Conservation (phyloP, 768 basidiomycete genomes). For the Boletus tomentosulus region DNA sequence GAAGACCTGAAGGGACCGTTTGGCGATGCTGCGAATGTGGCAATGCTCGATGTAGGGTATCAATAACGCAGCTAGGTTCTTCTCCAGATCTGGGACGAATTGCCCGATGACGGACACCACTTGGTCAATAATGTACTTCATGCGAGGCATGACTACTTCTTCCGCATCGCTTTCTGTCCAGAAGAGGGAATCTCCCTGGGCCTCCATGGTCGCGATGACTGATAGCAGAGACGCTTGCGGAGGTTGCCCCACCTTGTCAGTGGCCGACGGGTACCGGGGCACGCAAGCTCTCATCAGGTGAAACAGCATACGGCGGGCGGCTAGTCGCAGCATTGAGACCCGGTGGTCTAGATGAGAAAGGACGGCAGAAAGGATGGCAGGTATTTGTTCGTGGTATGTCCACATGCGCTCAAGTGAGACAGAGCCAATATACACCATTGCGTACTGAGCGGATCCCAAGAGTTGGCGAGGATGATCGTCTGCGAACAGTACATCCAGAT, state of each 20-base stretch:
- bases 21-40: conserved; percentile 80
- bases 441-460: conserved; percentile 83
- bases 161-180: conserved; percentile 72
- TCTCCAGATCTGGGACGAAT: conserved; percentile 61
- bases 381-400: conserved; percentile 67
- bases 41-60: conserved; percentile 84
- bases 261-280: conserved; percentile 70
- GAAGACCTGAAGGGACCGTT: conserved; percentile 88
- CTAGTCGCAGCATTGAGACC: conserved; percentile 58
- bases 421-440: conserved; percentile 79
- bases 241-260: conserved; percentile 51
- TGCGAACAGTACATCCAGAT: conserved; percentile 71
- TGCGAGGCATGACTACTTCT: conserved; percentile 56
- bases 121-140: conserved; percentile 62
- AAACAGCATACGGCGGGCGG: conserved; percentile 77
- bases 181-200: conserved; percentile 50
- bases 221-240: conserved; percentile 47
- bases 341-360: conserved; percentile 84
- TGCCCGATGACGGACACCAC: conserved; percentile 67
- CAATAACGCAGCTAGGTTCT: conserved; percentile 77
- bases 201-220: conserved; percentile 52
- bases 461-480: conserved; percentile 61
- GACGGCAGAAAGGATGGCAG: conserved; percentile 71
- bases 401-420: conserved; percentile 71
- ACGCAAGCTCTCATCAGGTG: conserved; percentile 81